Evolutionary conservation across 2,329 filamentous ascomycete genomes (phyloP), one percentile per base, ranked within the genome.

Genomic region (Penicillium corylophilum): DNA sequence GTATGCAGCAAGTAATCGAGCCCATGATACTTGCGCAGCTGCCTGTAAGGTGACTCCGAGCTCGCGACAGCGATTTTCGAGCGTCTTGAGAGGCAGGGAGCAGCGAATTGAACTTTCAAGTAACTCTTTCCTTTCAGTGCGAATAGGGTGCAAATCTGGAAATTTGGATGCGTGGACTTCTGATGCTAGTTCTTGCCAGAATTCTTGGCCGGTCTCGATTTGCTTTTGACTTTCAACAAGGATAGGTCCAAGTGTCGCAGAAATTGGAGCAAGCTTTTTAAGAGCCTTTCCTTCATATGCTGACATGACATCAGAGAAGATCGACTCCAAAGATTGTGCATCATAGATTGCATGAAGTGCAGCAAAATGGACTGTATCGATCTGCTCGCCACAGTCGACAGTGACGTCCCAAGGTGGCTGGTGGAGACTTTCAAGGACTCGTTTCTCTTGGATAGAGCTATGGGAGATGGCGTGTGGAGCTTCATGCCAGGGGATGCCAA

Each of bases 301-400:
- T 31, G 60, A 62, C 2, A 71, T 62, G 12, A 95, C 74, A 59
- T 87, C 82, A 0, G 75, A 64, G 2, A 96, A 71, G 1, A 96
- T 78, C 0, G 77, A 64, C 3, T 82, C 76, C 10, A 96, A 73
- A 8, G 90, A 91, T 36, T 83, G 79, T 0, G 90, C 92, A 73
- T 96, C 92, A 59, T 95, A 96, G 0, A 96, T 75, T 0, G 89
- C 88, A 71, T 96, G 92, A 56, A 95, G 87, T 2, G 90, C 77
- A 9, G 77, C 81, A 18, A 86, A 64, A 40, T 79, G 71, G 36
- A 83, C 65, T 5, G 64, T 51, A 4, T 54, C 65, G 5, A 48
- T 52, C 3, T 50, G 52, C 10, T 61, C 51, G 2, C 52, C 40
- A 2, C 75, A 58, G 0, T 79, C 64, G 1, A 90, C 43, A 0